Evolutionary conservation across 2,329 filamentous ascomycete species (phyloP), one percentile per base, ranked within the genome.

Genomic region (Neurospora sp.): DNA sequence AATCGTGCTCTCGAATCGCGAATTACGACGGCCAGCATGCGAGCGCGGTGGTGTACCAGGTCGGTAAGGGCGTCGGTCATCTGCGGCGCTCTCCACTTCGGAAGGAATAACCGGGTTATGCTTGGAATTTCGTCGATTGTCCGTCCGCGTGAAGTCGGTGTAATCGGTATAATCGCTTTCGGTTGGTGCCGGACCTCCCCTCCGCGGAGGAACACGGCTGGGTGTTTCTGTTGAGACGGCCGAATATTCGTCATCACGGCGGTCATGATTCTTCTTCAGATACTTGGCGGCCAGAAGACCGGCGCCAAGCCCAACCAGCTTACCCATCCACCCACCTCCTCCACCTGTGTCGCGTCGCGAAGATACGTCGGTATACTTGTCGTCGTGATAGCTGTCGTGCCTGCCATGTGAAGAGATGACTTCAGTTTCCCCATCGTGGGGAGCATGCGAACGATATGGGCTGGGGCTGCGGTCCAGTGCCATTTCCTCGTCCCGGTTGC

Each of bases 201-300:
- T 62, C 28, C 11, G 23, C 17, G 52, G 52, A 15, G 11, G 80
- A 52, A 81, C 78, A 66, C 85, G 82, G 72, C 83, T 83, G 3
- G 87, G 88, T 52, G 87, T 89, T 69, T 89, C 87, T 0, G 85
- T 88, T 1, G 85, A 84, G 2, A 90, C 87, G 3, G 86, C 87
- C 12, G 88, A 89, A 74, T 89, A 86, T 66, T 90, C 87, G 67
- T 89, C 87, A 28, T 82, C 81, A 12, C 80, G 77, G 68, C 79
- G 71, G 87, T 86, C 76, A 86, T 85, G 67, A 88, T 81, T 36
- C 23, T 62, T 62, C 28, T 62, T 62, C 23, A 62, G 6, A 36
- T 62, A 62, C 65, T 83, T 87, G 71, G 87, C 88, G 3, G 86
- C 83, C 17, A 92, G 79, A 38, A 87, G 87, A 19, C 86, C 87